Evolutionary conservation across 345 rosid species (phyloP).

Genomic region (Eucalyptus melliodora): DNA sequence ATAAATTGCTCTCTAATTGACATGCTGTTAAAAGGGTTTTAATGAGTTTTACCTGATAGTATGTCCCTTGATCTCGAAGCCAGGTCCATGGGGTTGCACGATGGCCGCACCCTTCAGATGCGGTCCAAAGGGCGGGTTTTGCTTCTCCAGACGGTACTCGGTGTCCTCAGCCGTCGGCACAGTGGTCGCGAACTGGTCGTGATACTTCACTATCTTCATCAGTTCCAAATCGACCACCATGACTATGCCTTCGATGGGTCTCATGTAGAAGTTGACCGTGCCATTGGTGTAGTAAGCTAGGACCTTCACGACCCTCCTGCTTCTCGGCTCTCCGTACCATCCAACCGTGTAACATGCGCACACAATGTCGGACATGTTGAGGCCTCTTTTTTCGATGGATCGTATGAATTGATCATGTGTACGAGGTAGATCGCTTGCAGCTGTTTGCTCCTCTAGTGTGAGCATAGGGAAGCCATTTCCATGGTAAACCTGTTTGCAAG

Average conservation of each 20-base stretch:
- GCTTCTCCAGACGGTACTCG: conserved; percentile 29
- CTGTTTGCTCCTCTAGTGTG: conserved; percentile 34
- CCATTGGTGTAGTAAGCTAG: neutral
- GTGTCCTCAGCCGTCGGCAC: conserved; percentile 52
- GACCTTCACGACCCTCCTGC: neutral
- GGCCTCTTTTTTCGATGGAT: conserved; percentile 25
- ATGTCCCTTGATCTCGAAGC: neutral
- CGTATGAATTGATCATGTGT: conserved; percentile 23
- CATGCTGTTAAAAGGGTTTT: neutral
- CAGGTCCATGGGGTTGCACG: neutral
- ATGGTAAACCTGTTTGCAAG: conserved; percentile 4
- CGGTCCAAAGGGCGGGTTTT: conserved; percentile 5
- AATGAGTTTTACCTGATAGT: neutral
- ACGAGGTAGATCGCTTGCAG: conserved; percentile 40
- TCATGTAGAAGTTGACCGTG: neutral
- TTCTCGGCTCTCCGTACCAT: conserved; percentile 33
- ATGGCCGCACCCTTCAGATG: neutral
- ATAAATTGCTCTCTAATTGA: too few relatives aligned
- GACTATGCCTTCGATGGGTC: neutral
- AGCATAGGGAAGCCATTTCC: conserved; percentile 59
- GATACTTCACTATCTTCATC: neutral
- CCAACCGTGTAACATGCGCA: conserved; percentile 56
- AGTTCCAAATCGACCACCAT: neutral
- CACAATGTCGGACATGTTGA: conserved; percentile 50
- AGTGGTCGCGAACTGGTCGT: neutral